Conservation (phyloP, 257 asterid genomes). For the Solanum dulcamara region DNA sequence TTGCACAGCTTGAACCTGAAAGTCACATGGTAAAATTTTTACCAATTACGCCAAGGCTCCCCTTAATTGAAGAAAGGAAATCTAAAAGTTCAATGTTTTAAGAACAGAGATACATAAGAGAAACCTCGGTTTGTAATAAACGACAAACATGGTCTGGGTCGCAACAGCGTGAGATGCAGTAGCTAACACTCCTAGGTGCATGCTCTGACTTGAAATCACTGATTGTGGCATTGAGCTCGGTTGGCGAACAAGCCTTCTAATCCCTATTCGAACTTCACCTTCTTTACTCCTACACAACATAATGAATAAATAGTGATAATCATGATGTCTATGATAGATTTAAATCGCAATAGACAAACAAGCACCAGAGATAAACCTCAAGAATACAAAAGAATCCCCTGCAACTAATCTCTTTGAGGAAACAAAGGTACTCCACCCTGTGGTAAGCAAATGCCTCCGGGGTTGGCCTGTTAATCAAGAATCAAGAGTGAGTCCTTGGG, state of each 20-base stretch:
- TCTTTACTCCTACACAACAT: slow-evolving; percentile 38
- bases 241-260: slow-evolving; percentile 50
- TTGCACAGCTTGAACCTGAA: background rate
- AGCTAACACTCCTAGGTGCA: slow-evolving; percentile 85
- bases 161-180: slow-evolving; percentile 70
- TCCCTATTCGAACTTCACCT: slow-evolving; percentile 66
- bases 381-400: slow-evolving; percentile 68
- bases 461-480: slow-evolving; percentile 52
- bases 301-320: background rate
- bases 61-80: background rate
- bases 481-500: background rate
- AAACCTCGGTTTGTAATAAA: slow-evolving; percentile 79
- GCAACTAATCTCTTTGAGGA: slow-evolving; percentile 66
- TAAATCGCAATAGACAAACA: background rate
- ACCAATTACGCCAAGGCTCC: background rate
- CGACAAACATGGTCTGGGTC: slow-evolving; percentile 53
- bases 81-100: background rate
- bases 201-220: slow-evolving; percentile 73
- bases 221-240: slow-evolving; percentile 66
- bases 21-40: background rate
- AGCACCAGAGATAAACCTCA: slow-evolving; percentile 28
- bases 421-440: slow-evolving; percentile 84
- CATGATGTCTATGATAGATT: background rate
- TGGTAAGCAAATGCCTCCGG: slow-evolving; percentile 73
- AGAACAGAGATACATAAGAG: background rate